Conservation (phyloP, 768 basidiomycete species). For the Erythrobasidium yunnanense region DNA sequence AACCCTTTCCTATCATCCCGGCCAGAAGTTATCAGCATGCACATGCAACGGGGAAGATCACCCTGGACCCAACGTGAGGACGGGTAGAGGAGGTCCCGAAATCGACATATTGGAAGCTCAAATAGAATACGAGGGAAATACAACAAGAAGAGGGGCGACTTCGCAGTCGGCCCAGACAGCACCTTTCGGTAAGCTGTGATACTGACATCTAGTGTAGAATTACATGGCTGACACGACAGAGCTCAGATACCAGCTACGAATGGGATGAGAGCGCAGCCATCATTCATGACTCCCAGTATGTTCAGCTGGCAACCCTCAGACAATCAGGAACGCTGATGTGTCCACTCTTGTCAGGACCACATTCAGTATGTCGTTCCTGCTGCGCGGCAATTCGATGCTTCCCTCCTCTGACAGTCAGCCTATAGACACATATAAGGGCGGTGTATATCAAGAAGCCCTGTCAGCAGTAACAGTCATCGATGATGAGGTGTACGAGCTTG, state of each 20-base stretch:
- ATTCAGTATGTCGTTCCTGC: too few relatives aligned
- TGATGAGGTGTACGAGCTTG: slow-evolving; percentile 51
- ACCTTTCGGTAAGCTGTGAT: slow-evolving; percentile 53
- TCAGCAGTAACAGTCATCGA: slow-evolving; percentile 56
- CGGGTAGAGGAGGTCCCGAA: slow-evolving; percentile 71
- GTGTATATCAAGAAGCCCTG: slow-evolving; percentile 61
- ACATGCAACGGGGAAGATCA: slow-evolving; percentile 79
- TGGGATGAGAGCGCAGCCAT: slow-evolving; percentile 40
- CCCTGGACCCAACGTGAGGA: slow-evolving; percentile 63
- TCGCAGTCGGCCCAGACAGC: slow-evolving; percentile 73
- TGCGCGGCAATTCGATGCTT: too few relatives aligned
- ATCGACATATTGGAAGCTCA: slow-evolving; percentile 58
- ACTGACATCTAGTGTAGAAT: slow-evolving; percentile 23
- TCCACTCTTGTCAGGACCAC: too few relatives aligned
- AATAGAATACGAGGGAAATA: slow-evolving; percentile 3
- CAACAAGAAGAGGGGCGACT: slow-evolving; percentile 49
- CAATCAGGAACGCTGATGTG: too few relatives aligned
- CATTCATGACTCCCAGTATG: not conserved
- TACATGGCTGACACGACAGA: too few relatives aligned
- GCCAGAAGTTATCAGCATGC: slow-evolving; percentile 74
- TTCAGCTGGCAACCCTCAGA: too few relatives aligned
- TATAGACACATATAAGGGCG: slow-evolving; percentile 45
- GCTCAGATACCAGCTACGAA: slow-evolving; percentile 45
- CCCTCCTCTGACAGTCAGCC: too few relatives aligned
- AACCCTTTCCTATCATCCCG: slow-evolving; percentile 71